Evolutionary conservation across 2,329 filamentous ascomycete genomes (phyloP).

Genomic region (Cladosporium oxysporum): DNA sequence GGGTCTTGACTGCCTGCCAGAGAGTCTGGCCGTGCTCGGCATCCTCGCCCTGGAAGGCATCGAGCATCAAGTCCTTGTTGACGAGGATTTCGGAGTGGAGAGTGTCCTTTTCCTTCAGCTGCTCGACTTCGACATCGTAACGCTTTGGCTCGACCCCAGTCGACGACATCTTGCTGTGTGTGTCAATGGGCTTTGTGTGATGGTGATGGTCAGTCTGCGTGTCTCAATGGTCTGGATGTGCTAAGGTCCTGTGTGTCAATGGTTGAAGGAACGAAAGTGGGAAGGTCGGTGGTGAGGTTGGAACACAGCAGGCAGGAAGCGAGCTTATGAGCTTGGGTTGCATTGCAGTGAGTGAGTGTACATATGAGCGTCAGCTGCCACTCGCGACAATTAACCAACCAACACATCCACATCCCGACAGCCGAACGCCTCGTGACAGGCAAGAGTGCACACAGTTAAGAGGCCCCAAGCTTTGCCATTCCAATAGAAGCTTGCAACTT

Average conservation of each 20-base stretch:
- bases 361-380: background rate
- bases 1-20: constrained; percentile 48
- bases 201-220: background rate
- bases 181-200: background rate
- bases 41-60: constrained; percentile 58
- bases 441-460: background rate
- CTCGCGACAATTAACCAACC: background rate
- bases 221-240: background rate
- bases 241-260: background rate
- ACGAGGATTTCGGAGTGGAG: constrained; percentile 40
- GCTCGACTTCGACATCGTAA: constrained; percentile 41
- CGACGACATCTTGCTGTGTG: constrained; percentile 15
- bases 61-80: constrained; percentile 43
- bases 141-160: constrained; percentile 17
- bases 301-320: background rate
- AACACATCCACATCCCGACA: constrained; percentile 7
- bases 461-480: constrained; percentile 1
- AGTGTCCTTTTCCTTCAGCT: constrained; percentile 48
- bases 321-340: constrained; percentile 10
- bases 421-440: background rate
- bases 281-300: background rate
- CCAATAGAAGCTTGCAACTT: constrained; percentile 1
- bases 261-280: background rate
- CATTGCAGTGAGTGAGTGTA: constrained; percentile 2
- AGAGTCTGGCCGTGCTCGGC: constrained; percentile 50